These are phyloP conservation scores for Carex cristatella DNA, from an alignment of 176 grass and related monocot species.

Conservation along the genomic window DNA sequence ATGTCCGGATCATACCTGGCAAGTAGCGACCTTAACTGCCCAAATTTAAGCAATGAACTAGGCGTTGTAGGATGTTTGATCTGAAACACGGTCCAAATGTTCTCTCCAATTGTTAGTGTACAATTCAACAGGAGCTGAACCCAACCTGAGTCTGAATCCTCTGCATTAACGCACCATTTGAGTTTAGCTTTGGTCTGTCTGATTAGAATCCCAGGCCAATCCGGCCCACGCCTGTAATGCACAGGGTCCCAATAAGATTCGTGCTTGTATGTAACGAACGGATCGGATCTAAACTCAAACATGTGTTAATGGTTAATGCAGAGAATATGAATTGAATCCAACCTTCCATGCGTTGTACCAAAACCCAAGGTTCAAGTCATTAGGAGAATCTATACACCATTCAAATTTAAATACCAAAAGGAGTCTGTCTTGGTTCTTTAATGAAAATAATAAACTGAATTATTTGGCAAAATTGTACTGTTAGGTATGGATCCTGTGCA, in stretches of 20 bases:
- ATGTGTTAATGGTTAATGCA: too few relatives aligned
- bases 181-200: too few relatives aligned
- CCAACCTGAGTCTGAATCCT: neutral
- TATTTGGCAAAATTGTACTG: neutral
- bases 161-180: too few relatives aligned
- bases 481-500: constrained; percentile 86
- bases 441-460: neutral
- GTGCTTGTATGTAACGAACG: too few relatives aligned
- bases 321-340: too few relatives aligned
- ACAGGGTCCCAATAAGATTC: too few relatives aligned
- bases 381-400: neutral
- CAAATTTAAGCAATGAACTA: neutral
- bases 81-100: neutral
- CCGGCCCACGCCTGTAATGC: too few relatives aligned
- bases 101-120: neutral
- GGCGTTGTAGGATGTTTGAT: neutral
- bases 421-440: neutral
- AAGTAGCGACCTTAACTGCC: neutral
- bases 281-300: too few relatives aligned
- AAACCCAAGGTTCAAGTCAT: neutral
- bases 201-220: too few relatives aligned
- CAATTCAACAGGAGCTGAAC: neutral
- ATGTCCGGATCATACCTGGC: neutral
- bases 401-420: neutral
- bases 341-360: neutral